A percentile compares a stretch with the other conserved stretches of the same genome.
phyloP scores from a whole-genome alignment of 1,284 basidiomycete genomes.

The Tylopilus sp. region DNA sequence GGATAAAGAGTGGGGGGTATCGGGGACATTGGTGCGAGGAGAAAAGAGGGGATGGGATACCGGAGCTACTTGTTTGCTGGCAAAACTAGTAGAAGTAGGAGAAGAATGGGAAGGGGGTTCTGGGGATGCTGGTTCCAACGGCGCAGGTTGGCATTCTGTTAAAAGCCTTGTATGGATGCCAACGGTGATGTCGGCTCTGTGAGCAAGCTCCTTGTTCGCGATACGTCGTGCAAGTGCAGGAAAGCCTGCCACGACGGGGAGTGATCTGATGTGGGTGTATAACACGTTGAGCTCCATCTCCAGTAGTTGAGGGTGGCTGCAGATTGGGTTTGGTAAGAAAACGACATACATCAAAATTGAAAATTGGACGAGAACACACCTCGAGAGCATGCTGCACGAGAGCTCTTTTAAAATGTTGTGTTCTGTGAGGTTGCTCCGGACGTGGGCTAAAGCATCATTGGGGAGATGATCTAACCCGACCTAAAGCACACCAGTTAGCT shows the following conservation, averaged over 20 bases:
- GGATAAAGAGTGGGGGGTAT: not conserved
- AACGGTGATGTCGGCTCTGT: slow-evolving; percentile 34
- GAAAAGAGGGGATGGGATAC: not conserved
- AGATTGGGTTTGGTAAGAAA: not conserved
- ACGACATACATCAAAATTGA: not conserved
- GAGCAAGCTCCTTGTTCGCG: slow-evolving; percentile 32
- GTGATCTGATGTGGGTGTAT: slow-evolving; percentile 33
- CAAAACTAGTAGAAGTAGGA: not conserved
- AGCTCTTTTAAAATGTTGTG: slow-evolving; percentile 37
- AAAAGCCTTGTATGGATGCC: slow-evolving; percentile 36
- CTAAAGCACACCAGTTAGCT: slow-evolving; percentile 9
- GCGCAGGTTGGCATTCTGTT: slow-evolving; percentile 11
- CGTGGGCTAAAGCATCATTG: slow-evolving; percentile 28
- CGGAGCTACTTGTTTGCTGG: no score
- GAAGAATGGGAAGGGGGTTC: not conserved
- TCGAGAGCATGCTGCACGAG: slow-evolving; percentile 29
- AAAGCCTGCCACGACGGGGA: slow-evolving; percentile 22
- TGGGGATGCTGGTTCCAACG: not conserved
- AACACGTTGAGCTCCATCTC: slow-evolving; percentile 39
- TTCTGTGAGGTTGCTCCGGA: slow-evolving; percentile 33
- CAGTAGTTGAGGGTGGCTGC: slow-evolving; percentile 30
- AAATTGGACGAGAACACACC: slow-evolving; percentile 16
- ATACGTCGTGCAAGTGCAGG: slow-evolving; percentile 26
- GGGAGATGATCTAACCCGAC: slow-evolving; percentile 34
- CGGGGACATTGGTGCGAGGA: not conserved